These are phyloP conservation scores for Agaricus sinodeliciosus DNA, from an alignment of 768 basidiomycete genomes.

Conservation along the genomic window DNA sequence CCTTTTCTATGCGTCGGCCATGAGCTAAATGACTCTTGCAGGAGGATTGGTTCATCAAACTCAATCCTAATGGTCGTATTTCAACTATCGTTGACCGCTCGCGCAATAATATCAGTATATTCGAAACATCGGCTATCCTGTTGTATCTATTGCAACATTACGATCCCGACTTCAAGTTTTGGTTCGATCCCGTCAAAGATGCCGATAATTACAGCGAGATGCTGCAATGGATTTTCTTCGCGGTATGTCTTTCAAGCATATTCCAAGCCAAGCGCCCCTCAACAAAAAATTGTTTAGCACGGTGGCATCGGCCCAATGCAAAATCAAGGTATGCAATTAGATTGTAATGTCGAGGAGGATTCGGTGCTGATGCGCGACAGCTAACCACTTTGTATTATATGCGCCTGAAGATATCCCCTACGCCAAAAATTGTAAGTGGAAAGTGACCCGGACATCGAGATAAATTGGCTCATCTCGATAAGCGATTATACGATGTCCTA, in stretches of 20 bases:
- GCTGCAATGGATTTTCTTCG: slow-evolving; percentile 86
- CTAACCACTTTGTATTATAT: slow-evolving; percentile 62
- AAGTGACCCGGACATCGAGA: slow-evolving; percentile 5
- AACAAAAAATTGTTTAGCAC: slow-evolving; percentile 35
- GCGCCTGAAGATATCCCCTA: slow-evolving; percentile 67
- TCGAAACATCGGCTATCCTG: slow-evolving; percentile 78
- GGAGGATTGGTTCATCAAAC: slow-evolving; percentile 68
- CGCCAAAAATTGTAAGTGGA: slow-evolving; percentile 50
- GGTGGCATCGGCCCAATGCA: slow-evolving; percentile 88
- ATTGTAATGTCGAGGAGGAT: background rate
- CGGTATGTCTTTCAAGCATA: slow-evolving; percentile 28
- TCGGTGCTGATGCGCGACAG: slow-evolving; percentile 21
- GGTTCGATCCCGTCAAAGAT: slow-evolving; percentile 45
- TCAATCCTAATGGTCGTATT: slow-evolving; percentile 72
- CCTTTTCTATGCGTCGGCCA: no score
- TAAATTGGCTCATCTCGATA: slow-evolving; percentile 33
- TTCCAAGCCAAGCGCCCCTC: background rate
- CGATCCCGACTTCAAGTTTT: slow-evolving; percentile 69
- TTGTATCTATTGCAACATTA: slow-evolving; percentile 79
- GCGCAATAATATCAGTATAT: slow-evolving; percentile 57
- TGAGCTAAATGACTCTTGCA: slow-evolving; percentile 9
- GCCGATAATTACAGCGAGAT: slow-evolving; percentile 63
- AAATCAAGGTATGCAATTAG: slow-evolving; percentile 41
- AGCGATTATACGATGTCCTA: slow-evolving; percentile 77
- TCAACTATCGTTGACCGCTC: slow-evolving; percentile 59